phyloP scores from a whole-genome alignment of 1,284 basidiomycete genomes.

The Vanrija sp. region DNA sequence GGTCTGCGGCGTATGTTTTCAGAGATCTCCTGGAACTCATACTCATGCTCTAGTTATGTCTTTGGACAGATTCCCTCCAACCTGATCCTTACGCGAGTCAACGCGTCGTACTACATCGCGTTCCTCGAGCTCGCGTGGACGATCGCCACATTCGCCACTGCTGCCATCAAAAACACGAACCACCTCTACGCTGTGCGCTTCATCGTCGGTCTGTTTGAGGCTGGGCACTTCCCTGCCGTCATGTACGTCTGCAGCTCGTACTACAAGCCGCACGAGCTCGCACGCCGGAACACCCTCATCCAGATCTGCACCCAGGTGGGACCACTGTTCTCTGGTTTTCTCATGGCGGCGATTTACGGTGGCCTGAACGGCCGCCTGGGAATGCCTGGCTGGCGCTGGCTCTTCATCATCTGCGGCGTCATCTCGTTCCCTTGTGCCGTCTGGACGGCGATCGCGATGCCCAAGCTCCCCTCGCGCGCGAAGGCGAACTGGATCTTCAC shows the following conservation, averaged over 20 bases:
- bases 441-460: constrained; percentile 33
- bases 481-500: constrained; percentile 31
- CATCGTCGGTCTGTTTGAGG: constrained; percentile 30
- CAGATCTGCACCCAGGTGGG: constrained; percentile 27
- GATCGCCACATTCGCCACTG: constrained; percentile 23
- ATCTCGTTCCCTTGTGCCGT: constrained; percentile 27
- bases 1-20: constrained; percentile 18
- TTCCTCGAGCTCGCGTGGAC: constrained; percentile 28
- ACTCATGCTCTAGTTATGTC: constrained; percentile 13
- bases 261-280: constrained; percentile 34
- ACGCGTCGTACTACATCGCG: constrained; percentile 29
- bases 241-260: constrained; percentile 33
- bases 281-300: constrained; percentile 26
- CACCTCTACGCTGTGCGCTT: constrained; percentile 30
- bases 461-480: constrained; percentile 25
- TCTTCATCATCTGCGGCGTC: constrained; percentile 27
- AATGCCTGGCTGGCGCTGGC: constrained; percentile 27
- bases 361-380: constrained; percentile 18
- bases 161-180: constrained; percentile 19
- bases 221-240: constrained; percentile 30
- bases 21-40: too few species aligned
- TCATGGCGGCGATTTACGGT: constrained; percentile 27
- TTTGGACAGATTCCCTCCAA: constrained; percentile 30
- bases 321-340: constrained; percentile 27
- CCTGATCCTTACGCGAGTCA: constrained; percentile 25